Evolutionary conservation across 225 moss, liverwort and hornwort species (phyloP).

Genomic region (Marchantia paleacea): DNA sequence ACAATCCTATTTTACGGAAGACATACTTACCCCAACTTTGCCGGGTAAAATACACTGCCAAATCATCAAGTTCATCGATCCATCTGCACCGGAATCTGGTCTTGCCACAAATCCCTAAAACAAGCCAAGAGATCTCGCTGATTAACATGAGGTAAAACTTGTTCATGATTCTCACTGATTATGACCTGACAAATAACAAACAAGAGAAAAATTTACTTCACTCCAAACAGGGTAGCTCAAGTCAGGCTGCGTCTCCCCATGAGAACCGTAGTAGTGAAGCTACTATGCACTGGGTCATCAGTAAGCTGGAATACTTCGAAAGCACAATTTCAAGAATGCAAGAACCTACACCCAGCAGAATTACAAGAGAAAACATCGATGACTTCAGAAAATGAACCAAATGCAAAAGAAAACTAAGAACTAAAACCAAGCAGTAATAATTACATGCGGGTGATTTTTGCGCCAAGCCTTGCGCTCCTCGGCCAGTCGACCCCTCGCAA

Average conservation of each 20-base stretch:
- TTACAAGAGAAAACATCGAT: neutral
- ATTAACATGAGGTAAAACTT: neutral
- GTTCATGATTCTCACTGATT: neutral
- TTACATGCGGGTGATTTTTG: slow-evolving; percentile 92
- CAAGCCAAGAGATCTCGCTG: neutral
- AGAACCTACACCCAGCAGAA: neutral
- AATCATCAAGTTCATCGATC: slow-evolving; percentile 86
- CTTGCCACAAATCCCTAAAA: slow-evolving; percentile 97
- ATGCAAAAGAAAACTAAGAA: neutral
- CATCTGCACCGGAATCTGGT: slow-evolving; percentile 74
- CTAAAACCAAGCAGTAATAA: too few species aligned
- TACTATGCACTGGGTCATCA: neutral
- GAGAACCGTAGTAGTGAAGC: neutral
- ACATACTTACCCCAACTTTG: slow-evolving; percentile 64
- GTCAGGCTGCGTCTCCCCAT: neutral
- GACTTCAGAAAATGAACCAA: neutral
- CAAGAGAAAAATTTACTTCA: neutral
- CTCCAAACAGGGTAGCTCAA: too few species aligned
- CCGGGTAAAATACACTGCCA: slow-evolving; percentile 99
- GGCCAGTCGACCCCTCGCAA: slow-evolving; percentile 94
- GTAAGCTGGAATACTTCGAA: neutral
- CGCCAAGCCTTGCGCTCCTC: slow-evolving; percentile 99
- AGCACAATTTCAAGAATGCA: neutral
- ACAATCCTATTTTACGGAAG: neutral
- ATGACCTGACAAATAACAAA: too few species aligned